Percentiles rank a stretch among this genome's conserved stretches.
Evolutionary conservation across 2,329 filamentous ascomycete species (phyloP).

Genomic region (Cladosporium colombiae): DNA sequence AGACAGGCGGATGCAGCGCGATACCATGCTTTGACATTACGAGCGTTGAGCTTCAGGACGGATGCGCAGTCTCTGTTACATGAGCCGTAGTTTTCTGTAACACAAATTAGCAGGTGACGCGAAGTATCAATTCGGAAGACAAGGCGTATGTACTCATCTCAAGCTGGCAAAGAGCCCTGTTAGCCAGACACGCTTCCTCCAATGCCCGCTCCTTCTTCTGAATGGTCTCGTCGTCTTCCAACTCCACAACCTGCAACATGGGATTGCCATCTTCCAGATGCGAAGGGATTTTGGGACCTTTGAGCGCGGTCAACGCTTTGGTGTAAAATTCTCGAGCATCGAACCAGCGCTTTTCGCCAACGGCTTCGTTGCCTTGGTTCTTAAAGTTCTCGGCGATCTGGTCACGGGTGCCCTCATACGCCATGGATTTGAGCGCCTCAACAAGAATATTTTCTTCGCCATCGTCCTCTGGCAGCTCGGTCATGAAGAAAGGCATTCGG

Average conservation of each 20-base stretch:
- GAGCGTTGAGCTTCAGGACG: constrained; percentile 74
- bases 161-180: constrained; percentile 87
- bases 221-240: constrained; percentile 62
- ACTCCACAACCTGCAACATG: constrained; percentile 51
- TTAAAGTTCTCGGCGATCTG: constrained; percentile 86
- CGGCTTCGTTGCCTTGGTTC: constrained; percentile 88
- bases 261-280: constrained; percentile 43
- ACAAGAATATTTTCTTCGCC: constrained; percentile 74
- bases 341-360: constrained; percentile 68
- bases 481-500: constrained; percentile 90
- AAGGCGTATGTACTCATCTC: constrained; percentile 62
- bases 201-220: constrained; percentile 61
- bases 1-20: constrained; percentile 78
- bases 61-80: constrained; percentile 82
- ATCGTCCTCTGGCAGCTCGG: constrained; percentile 68
- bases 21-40: constrained; percentile 89
- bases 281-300: constrained; percentile 50
- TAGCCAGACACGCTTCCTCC: constrained; percentile 77
- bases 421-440: constrained; percentile 84
- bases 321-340: constrained; percentile 92
- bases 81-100: constrained; percentile 75
- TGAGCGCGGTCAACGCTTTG: constrained; percentile 77
- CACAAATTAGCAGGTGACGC: constrained; percentile 25
- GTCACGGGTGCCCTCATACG: constrained; percentile 85
- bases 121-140: constrained; percentile 16